These are phyloP conservation scores for Murraya koenigii DNA, from an alignment of 345 rosid species.

Conservation along the genomic window DNA sequence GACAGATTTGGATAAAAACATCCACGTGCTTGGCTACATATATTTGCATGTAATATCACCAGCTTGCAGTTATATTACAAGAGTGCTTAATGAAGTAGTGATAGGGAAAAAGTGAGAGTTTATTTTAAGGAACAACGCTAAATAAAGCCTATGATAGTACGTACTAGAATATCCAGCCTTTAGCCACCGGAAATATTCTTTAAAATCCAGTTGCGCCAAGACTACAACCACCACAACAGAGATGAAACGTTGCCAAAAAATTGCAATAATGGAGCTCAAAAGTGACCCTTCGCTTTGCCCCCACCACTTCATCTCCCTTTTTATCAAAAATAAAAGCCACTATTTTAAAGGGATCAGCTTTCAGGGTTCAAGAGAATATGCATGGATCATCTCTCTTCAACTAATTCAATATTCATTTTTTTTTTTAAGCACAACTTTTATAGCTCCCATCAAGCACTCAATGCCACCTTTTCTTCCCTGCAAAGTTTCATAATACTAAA, in stretches of 20 bases:
- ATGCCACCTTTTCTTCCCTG: slow-evolving; percentile 28
- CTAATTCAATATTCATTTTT: slow-evolving; percentile 6
- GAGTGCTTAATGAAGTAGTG: slow-evolving; percentile 1
- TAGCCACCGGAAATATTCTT: slow-evolving; percentile 9
- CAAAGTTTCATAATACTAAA: slow-evolving; percentile 31
- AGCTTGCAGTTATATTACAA: background rate
- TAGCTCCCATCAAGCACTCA: slow-evolving; percentile 26
- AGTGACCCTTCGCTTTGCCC: slow-evolving; percentile 32
- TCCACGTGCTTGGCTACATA: too few relatives aligned
- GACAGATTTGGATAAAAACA: too few relatives aligned
- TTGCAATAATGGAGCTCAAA: slow-evolving; percentile 53
- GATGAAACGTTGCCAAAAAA: slow-evolving; percentile 8
- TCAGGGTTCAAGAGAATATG: slow-evolving; percentile 39
- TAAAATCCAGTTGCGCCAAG: slow-evolving; percentile 16
- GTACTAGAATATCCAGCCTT: slow-evolving; percentile 10
- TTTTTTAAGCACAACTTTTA: slow-evolving; percentile 19
- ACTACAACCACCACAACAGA: slow-evolving; percentile 27
- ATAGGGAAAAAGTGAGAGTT: slow-evolving; percentile 8
- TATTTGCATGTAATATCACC: too few relatives aligned
- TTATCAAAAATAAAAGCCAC: slow-evolving; percentile 28
- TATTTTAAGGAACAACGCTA: background rate
- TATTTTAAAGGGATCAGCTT: slow-evolving; percentile 30
- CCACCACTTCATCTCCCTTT: slow-evolving; percentile 30
- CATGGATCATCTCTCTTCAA: slow-evolving; percentile 32
- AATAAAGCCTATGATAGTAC: background rate